Evolutionary conservation across 2,329 filamentous ascomycete species (phyloP).

Genomic region (Albophoma yamanashiensis): DNA sequence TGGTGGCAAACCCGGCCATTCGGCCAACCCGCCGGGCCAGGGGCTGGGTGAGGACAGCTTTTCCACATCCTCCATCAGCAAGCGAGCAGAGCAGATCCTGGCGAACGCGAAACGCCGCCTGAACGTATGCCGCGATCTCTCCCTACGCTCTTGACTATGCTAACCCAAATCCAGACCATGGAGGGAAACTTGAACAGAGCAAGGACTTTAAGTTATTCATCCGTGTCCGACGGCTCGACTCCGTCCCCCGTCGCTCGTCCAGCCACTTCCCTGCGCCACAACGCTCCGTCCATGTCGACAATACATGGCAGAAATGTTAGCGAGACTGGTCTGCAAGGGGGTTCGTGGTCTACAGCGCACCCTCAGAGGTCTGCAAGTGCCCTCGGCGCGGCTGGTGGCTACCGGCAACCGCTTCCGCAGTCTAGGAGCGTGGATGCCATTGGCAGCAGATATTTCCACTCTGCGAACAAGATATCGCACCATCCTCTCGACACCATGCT

Average conservation of each 20-base stretch:
- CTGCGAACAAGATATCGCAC: slow-evolving; percentile 25
- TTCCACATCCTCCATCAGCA: slow-evolving; percentile 66
- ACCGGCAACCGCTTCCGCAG: slow-evolving; percentile 36
- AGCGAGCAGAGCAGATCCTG: slow-evolving; percentile 79
- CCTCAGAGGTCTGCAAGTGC: slow-evolving; percentile 54
- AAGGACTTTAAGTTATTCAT: slow-evolving; percentile 45
- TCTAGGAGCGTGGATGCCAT: slow-evolving; percentile 33
- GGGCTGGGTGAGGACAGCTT: slow-evolving; percentile 42
- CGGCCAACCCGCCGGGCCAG: slow-evolving; percentile 6
- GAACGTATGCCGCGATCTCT: slow-evolving; percentile 48
- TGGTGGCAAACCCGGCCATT: slow-evolving; percentile 9
- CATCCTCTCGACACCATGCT: slow-evolving; percentile 32
- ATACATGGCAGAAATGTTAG: slow-evolving; percentile 20
- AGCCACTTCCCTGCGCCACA: slow-evolving; percentile 12
- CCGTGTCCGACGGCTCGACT: slow-evolving; percentile 37
- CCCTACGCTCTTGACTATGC: neutral
- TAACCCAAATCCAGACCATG: slow-evolving; percentile 56
- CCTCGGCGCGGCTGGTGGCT: slow-evolving; percentile 46
- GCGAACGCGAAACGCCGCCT: slow-evolving; percentile 85
- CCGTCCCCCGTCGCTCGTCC: slow-evolving; percentile 32
- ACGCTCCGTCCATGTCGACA: slow-evolving; percentile 5
- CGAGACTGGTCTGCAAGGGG: slow-evolving; percentile 16
- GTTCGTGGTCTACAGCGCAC: slow-evolving; percentile 19
- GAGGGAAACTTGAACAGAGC: slow-evolving; percentile 81
- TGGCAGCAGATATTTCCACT: slow-evolving; percentile 16